phyloP scores from a whole-genome alignment of 345 rosid species.

The Sonneratia caseolaris region DNA sequence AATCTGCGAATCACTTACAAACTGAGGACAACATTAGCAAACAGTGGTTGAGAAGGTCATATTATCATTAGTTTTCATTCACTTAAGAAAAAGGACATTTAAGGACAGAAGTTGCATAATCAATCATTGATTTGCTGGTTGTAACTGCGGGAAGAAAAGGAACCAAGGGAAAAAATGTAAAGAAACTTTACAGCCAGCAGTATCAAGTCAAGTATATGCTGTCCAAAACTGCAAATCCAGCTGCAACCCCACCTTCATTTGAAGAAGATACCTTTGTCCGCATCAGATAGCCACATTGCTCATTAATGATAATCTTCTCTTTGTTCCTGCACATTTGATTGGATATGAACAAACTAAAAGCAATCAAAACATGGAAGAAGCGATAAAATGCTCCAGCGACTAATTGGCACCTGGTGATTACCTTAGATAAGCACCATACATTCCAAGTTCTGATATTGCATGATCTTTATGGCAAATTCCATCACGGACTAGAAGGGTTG shows the following conservation, averaged over 20 bases:
- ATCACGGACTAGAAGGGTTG: constrained; percentile 56
- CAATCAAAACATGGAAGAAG: background rate
- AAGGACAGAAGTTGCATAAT: too few relatives aligned
- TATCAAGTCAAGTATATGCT: constrained; percentile 65
- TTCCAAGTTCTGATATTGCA: constrained; percentile 86
- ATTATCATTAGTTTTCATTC: too few relatives aligned
- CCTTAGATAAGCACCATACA: constrained; percentile 85
- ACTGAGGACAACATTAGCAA: too few relatives aligned
- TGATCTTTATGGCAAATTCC: constrained; percentile 62
- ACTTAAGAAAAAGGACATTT: too few relatives aligned
- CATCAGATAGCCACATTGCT: constrained; percentile 77
- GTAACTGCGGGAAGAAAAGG: too few relatives aligned
- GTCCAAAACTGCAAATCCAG: constrained; percentile 91
- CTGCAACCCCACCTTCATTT: constrained; percentile 93
- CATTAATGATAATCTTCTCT: constrained; percentile 65
- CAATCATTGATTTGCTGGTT: too few relatives aligned
- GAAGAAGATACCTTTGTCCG: constrained; percentile 80
- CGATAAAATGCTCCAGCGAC: background rate
- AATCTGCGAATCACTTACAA: too few relatives aligned
- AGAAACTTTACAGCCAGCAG: too few relatives aligned
- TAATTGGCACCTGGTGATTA: constrained; percentile 9
- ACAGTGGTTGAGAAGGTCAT: too few relatives aligned
- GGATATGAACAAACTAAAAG: background rate
- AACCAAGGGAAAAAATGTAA: too few relatives aligned
- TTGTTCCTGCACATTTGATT: constrained; percentile 53